Base-by-base conservation (phyloP, 306 rosid species). In the Trifolium fragiferum region DNA sequence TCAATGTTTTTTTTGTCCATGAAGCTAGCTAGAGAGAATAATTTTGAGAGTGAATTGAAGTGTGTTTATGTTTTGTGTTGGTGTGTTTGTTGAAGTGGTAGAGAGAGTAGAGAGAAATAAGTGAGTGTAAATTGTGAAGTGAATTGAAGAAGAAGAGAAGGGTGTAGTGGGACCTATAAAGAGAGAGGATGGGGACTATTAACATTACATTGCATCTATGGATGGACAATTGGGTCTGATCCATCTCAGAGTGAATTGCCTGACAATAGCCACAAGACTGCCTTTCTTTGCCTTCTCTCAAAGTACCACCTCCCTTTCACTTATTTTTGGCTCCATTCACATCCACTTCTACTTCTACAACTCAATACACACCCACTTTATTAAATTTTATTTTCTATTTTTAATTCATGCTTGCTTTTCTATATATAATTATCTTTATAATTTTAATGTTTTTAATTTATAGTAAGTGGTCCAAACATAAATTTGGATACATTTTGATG, bases 1-100 rank as follows among this genome's bases (percentile, higher is more conserved):
- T 92, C 91, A 18, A 10, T 53, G 14, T 54, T 50, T 75, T 89
- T 90, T 80, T 90, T 90, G 79, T 93, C 98, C 97, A 93, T 93
- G 18, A 12, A 78, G 40, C 10, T 37, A 37, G 10, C 2, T 37
- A 37, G 8, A 7, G 76, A 14, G 73, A 57, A 57, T 57, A 21
- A 10, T 57, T 57, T 57, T 15, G 20, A 60, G 41, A 30, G 40
- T 60, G 21, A 60, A 54, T 11, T 20, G 60, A 60, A 54, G 25
- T 20, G 60, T 54, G n/a, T 44, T 44, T 15, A 3, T n/a, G 55
- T 7, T 30, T 30, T 30, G 20, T 18, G 59, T 51, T 10, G 9
- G 44, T 38, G 44, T 7, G 12, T 38, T 12, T 50, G 11, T 50
- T 20, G 25, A 30, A 30, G 33, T 30, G 4, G 33, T 30, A 25